These are phyloP conservation scores for Rhynchosporium agropyri DNA, from an alignment of 2,329 filamentous ascomycete genomes.

Conservation along the genomic window DNA sequence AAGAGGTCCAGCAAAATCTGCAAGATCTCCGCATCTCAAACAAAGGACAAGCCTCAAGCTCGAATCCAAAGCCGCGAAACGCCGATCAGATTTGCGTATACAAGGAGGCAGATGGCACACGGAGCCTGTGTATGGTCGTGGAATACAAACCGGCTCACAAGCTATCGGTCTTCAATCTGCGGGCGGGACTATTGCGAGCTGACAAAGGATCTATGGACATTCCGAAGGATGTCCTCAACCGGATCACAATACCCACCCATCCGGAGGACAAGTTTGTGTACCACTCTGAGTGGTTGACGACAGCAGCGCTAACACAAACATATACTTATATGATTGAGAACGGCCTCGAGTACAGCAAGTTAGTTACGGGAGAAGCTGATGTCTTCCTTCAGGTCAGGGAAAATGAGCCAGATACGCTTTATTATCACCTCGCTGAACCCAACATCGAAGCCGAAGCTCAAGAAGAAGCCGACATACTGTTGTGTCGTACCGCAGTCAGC, in stretches of 20 bases:
- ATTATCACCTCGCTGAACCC: constrained; percentile 31
- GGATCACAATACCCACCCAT: constrained; percentile 41
- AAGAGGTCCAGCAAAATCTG: constrained; percentile 36
- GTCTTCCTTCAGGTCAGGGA: constrained; percentile 37
- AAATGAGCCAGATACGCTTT: constrained; percentile 30
- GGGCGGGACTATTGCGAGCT: constrained; percentile 43
- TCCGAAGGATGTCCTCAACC: constrained; percentile 45
- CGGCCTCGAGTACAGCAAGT: constrained; percentile 42
- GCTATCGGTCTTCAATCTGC: constrained; percentile 48
- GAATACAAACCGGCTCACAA: constrained; percentile 55
- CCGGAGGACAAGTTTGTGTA: constrained; percentile 43
- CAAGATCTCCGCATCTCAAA: constrained; percentile 29
- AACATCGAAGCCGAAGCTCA: constrained; percentile 30
- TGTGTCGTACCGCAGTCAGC: constrained; percentile 26
- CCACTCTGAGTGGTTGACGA: constrained; percentile 44
- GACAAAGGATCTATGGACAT: constrained; percentile 34
- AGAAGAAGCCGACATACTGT: constrained; percentile 22
- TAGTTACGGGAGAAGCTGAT: constrained; percentile 36
- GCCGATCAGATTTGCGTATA: constrained; percentile 35
- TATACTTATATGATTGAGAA: constrained; percentile 54
- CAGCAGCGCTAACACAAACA: constrained; percentile 50
- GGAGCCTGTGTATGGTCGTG: constrained; percentile 37
- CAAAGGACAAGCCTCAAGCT: constrained; percentile 27
- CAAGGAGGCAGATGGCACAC: constrained; percentile 30
- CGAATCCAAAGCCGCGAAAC: constrained; percentile 30